phyloP scores from a whole-genome alignment of 2,329 filamentous ascomycete species.

The Sphaerulina musiva region DNA sequence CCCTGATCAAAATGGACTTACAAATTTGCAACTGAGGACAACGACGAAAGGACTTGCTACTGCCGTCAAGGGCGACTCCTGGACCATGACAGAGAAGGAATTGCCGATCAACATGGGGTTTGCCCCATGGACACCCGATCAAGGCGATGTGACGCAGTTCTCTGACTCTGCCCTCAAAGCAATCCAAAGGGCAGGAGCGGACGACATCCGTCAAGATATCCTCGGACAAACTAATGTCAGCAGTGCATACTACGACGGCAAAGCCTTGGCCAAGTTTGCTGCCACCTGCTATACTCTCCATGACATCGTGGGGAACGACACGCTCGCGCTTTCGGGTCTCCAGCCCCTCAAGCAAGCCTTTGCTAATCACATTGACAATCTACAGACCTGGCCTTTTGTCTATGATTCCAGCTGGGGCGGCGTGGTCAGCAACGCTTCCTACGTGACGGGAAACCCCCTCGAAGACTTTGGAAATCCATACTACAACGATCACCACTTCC shows the following conservation, averaged over 20 bases:
- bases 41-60: conserved; percentile 78
- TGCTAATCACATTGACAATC: conserved; percentile 42
- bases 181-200: conserved; percentile 55
- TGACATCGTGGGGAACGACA: conserved; percentile 48
- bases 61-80: conserved; percentile 63
- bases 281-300: conserved; percentile 42
- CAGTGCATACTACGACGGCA: conserved; percentile 92
- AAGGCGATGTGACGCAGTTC: conserved; percentile 27
- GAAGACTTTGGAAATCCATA: conserved; percentile 85
- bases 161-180: conserved; percentile 6
- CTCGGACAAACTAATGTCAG: conserved; percentile 64
- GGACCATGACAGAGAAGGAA: conserved; percentile 69
- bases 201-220: conserved; percentile 71
- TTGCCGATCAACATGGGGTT: conserved; percentile 71
- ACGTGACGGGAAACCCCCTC: conserved; percentile 65
- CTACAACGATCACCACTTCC: conserved; percentile 64
- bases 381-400: conserved; percentile 44
- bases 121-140: conserved; percentile 62
- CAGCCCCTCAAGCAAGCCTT: conserved; percentile 44
- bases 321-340: conserved; percentile 43
- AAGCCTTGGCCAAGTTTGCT: conserved; percentile 40
- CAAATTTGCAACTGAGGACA: conserved; percentile 59
- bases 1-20: conserved; percentile 44
- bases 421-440: conserved; percentile 68
- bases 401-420: conserved; percentile 66